These are phyloP conservation scores for Cucurbita ficifolia DNA, from an alignment of 306 rosid genomes.

Conservation along the genomic window DNA sequence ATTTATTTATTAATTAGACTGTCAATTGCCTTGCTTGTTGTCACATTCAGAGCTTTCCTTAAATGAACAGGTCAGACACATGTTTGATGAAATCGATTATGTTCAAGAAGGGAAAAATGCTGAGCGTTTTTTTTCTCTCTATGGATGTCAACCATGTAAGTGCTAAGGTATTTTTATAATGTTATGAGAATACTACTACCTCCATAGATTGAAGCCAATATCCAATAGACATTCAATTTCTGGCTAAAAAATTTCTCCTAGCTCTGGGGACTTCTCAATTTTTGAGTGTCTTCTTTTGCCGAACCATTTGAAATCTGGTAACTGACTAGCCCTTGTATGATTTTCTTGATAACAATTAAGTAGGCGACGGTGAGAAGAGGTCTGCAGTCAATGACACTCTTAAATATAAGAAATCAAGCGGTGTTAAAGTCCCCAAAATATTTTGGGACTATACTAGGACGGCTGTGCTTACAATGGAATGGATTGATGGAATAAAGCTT, in stretches of 20 bases:
- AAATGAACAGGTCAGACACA: slow-evolving; percentile 83
- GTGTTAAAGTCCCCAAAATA: slow-evolving; percentile 81
- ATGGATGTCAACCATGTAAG: slow-evolving; percentile 51
- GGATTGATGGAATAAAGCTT: slow-evolving; percentile 94
- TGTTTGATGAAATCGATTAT: slow-evolving; percentile 97
- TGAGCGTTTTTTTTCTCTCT: slow-evolving; percentile 76
- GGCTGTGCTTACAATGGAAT: slow-evolving; percentile 90
- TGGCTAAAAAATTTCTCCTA: not conserved
- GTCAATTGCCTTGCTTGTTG: slow-evolving; percentile 2
- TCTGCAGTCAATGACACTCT: slow-evolving; percentile 18
- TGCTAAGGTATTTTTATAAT: not conserved
- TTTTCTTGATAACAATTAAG: not conserved
- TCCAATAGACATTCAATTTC: not conserved
- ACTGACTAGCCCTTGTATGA: not conserved
- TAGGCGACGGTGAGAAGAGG: slow-evolving; percentile 27
- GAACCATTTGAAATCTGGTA: not conserved
- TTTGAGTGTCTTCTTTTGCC: not conserved
- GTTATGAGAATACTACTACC: not conserved
- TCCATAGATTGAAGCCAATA: not conserved
- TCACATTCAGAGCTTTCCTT: slow-evolving; percentile 8
- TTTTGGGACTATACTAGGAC: slow-evolving; percentile 62
- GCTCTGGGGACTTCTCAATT: not conserved
- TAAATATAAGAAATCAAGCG: slow-evolving; percentile 14
- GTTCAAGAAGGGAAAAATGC: slow-evolving; percentile 82
- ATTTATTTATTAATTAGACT: not conserved